phyloP scores from a whole-genome alignment of 2,329 filamentous ascomycete species.

The Alternaria tenuissima region DNA sequence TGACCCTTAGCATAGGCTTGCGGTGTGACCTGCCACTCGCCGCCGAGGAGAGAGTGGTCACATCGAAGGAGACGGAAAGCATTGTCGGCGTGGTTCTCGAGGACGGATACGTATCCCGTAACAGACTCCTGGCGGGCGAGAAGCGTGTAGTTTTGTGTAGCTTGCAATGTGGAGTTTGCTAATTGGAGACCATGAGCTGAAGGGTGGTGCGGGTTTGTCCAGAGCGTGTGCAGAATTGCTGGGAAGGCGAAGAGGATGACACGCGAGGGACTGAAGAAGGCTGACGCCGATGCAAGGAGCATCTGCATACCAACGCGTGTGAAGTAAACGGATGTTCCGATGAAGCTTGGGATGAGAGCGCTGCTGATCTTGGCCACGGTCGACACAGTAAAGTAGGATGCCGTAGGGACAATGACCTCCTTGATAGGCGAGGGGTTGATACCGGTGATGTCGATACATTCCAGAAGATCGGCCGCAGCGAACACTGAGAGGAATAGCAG shows the following conservation, averaged over 20 bases:
- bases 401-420: constrained; percentile 71
- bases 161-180: constrained; percentile 71
- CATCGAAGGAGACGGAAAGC: constrained; percentile 86
- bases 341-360: constrained; percentile 55
- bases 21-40: constrained; percentile 78
- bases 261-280: constrained; percentile 72
- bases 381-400: constrained; percentile 71
- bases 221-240: constrained; percentile 73
- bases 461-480: constrained; percentile 62
- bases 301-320: constrained; percentile 78
- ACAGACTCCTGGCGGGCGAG: constrained; percentile 84
- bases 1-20: constrained; percentile 51
- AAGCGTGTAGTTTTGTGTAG: constrained; percentile 73
- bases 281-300: constrained; percentile 70
- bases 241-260: constrained; percentile 73
- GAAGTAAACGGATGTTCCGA: constrained; percentile 70
- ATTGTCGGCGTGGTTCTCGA: constrained; percentile 72
- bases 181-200: constrained; percentile 66
- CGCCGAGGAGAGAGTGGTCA: constrained; percentile 92
- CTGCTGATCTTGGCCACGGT: constrained; percentile 54
- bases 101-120: constrained; percentile 90
- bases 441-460: constrained; percentile 65
- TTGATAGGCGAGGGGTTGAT: constrained; percentile 65
- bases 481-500: constrained; percentile 53
- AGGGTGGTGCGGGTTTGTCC: constrained; percentile 77